Evolutionary conservation across 805 yeast species (phyloP), one percentile per base, ranked within the genome.

Genomic region (Yamadazyma takamatsuzukensis): DNA sequence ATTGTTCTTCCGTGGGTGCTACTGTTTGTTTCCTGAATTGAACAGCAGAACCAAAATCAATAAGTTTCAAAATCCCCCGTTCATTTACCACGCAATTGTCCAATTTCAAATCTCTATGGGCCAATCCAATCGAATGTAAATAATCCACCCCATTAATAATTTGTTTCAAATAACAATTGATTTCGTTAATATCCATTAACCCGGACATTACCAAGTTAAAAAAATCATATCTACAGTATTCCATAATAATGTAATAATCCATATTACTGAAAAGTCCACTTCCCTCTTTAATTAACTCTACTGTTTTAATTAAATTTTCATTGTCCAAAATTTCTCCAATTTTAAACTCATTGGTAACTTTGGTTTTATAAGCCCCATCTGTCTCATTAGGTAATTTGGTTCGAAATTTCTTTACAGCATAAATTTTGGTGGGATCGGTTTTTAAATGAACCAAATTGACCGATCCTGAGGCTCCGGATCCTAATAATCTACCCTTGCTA

Each of bases 381-480:
- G 76, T 48, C 53, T 86, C 95, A 33, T 72, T 71, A 4, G 71
- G 62, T 36, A 74, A 63, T 46, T 79, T 78, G 7, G 82, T 62
- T 39, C 95, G 70, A 56, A 90, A 88, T 56, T 85, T 83, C 61
- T 89, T 89, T 33, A 90, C 84, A 0, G 97, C 97, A 59, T 75
- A 87, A 4, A 85, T 54, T 39, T 74, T 70, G 18, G 33, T 29
- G 6, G 57, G 45, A 43, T 79, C 80, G 0, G 72, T 54, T 18
- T 74, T 68, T 32, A 83, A 72, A 37, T 76, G 75, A 38, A 88
- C 82, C 33, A 86, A 70, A 25, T 83, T 74, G n/a, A 89, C 97
- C 0, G 93, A 81, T 2, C 97, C 97, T 15, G 95, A 89, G 1
- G 97, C 97, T 10, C 97, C 97, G 37, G 89, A 78, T 15, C 97